A percentile compares a stretch with the other conserved stretches of the same genome.
phyloP scores from a whole-genome alignment of 306 rosid genomes.

The Vigna reflexopilosa region DNA sequence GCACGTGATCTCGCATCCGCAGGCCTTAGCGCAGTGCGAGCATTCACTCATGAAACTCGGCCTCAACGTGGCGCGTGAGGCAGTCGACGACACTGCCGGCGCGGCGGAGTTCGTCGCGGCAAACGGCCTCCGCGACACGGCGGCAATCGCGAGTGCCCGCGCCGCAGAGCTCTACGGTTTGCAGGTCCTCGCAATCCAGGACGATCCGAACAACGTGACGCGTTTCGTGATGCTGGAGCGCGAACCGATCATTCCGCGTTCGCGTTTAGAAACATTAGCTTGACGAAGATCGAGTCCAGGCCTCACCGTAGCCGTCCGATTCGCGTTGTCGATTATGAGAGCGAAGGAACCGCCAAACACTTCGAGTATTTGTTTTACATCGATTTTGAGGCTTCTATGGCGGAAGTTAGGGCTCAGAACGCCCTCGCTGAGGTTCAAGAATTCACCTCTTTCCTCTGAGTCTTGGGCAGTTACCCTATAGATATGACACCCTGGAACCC shows the following conservation, averaged over 20 bases:
- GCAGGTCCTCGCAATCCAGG: conserved; percentile 77
- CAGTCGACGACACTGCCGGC: conserved; percentile 96
- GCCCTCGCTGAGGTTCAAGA: conserved; percentile 97
- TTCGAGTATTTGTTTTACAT: conserved; percentile 92
- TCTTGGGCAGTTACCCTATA: conserved; percentile 93
- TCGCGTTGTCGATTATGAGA: conserved; percentile 73
- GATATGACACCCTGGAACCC: conserved; percentile 98
- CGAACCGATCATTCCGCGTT: conserved; percentile 93
- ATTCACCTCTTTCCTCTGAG: conserved; percentile 90
- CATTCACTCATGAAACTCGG: conserved; percentile 80
- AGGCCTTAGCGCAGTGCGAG: conserved; percentile 93
- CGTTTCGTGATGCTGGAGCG: conserved; percentile 94
- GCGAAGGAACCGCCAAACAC: conserved; percentile 91
- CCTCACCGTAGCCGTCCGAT: conserved; percentile 92
- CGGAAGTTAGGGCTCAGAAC: conserved; percentile 90
- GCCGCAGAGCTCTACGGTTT: conserved; percentile 92
- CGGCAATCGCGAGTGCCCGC: conserved; percentile 88
- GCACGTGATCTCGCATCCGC: conserved; percentile 95
- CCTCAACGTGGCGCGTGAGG: conserved; percentile 87
- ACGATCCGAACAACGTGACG: conserved; percentile 90
- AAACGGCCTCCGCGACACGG: conserved; percentile 79
- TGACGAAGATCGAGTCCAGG: conserved; percentile 95
- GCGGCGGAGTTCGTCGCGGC: conserved; percentile 84
- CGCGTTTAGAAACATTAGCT: conserved; percentile 85
- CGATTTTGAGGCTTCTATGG: conserved; percentile 96